Percentiles rank a stretch among this genome's conserved stretches.
These are phyloP conservation scores for Ilyonectria destructans DNA, from an alignment of 2,329 filamentous ascomycete genomes.

Conservation along the genomic window DNA sequence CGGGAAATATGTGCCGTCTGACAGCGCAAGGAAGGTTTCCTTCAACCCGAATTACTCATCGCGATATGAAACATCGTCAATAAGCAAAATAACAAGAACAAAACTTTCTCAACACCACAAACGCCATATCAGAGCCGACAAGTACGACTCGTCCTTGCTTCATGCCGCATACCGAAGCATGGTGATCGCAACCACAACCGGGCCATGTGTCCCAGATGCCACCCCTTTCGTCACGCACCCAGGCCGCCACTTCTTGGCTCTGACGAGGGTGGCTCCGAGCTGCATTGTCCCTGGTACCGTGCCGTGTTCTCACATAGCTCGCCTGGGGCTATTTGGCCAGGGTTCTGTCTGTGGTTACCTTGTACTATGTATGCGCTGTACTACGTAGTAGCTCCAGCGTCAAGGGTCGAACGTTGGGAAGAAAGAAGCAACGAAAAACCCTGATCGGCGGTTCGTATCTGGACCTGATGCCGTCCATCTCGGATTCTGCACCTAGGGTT, in stretches of 20 bases:
- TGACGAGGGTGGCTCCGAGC: slow-evolving; percentile 11
- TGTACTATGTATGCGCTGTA: slow-evolving; percentile 3
- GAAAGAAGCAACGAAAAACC: slow-evolving; percentile 27
- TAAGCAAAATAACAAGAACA: background rate
- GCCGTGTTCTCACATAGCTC: slow-evolving; percentile 6
- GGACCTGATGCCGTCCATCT: slow-evolving; percentile 16
- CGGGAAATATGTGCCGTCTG: background rate
- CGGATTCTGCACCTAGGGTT: slow-evolving; percentile 13
- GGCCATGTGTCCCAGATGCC: slow-evolving; percentile 13
- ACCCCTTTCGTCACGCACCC: slow-evolving; percentile 11
- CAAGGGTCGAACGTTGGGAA: slow-evolving; percentile 24
- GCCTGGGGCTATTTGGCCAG: slow-evolving; percentile 1
- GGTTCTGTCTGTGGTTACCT: background rate
- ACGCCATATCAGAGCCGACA: background rate
- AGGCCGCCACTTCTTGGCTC: slow-evolving; percentile 10
- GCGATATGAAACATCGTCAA: background rate
- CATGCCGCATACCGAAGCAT: slow-evolving; percentile 13
- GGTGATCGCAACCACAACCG: slow-evolving; percentile 20
- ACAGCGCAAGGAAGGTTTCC: background rate
- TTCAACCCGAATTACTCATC: background rate
- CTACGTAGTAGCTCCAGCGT: slow-evolving; percentile 1
- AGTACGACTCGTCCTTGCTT: slow-evolving; percentile 7
- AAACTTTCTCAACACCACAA: background rate
- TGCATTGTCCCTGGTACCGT: slow-evolving; percentile 5
- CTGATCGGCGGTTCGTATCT: slow-evolving; percentile 27